Evolutionary conservation across 768 basidiomycete genomes (phyloP).

Genomic region (Lactarius tabidus): DNA sequence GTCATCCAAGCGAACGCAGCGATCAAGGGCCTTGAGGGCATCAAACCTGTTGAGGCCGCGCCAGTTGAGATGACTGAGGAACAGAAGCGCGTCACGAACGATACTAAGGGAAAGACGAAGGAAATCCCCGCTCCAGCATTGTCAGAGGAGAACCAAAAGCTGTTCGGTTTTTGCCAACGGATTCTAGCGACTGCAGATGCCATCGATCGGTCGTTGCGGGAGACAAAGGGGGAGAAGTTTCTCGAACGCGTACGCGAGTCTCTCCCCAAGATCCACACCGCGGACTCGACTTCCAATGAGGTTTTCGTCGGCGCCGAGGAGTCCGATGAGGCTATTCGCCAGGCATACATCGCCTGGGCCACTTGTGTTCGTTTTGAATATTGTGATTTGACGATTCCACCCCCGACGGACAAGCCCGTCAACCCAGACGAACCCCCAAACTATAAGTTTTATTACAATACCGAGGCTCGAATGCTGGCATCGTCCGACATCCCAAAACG

Average conservation of each 20-base stretch:
- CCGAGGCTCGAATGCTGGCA: slow-evolving; percentile 78
- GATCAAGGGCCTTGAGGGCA: slow-evolving; percentile 76
- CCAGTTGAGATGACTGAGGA: slow-evolving; percentile 81
- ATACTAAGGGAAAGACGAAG: slow-evolving; percentile 62
- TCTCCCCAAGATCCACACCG: slow-evolving; percentile 66
- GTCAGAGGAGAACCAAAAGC: slow-evolving; percentile 72
- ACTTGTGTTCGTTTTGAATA: slow-evolving; percentile 82
- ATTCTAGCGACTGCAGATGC: slow-evolving; percentile 78
- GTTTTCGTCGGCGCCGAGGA: slow-evolving; percentile 46
- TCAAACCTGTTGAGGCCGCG: slow-evolving; percentile 43
- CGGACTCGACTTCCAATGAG: slow-evolving; percentile 37
- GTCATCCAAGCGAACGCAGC: slow-evolving; percentile 93
- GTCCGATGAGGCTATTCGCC: slow-evolving; percentile 63
- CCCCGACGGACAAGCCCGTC: slow-evolving; percentile 30
- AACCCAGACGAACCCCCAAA: slow-evolving; percentile 56
- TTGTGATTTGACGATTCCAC: slow-evolving; percentile 69
- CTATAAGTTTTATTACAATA: slow-evolving; percentile 80
- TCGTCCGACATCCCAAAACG: slow-evolving; percentile 87
- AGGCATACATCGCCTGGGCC: slow-evolving; percentile 83
- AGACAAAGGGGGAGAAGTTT: slow-evolving; percentile 87
- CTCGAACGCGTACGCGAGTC: slow-evolving; percentile 71
- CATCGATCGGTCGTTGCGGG: slow-evolving; percentile 83
- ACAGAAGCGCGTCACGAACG: slow-evolving; percentile 78
- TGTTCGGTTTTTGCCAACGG: slow-evolving; percentile 78
- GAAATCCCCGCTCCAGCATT: slow-evolving; percentile 42